These are phyloP conservation scores for Albophoma yamanashiensis DNA, from an alignment of 2,329 filamentous ascomycete genomes.

Conservation along the genomic window DNA sequence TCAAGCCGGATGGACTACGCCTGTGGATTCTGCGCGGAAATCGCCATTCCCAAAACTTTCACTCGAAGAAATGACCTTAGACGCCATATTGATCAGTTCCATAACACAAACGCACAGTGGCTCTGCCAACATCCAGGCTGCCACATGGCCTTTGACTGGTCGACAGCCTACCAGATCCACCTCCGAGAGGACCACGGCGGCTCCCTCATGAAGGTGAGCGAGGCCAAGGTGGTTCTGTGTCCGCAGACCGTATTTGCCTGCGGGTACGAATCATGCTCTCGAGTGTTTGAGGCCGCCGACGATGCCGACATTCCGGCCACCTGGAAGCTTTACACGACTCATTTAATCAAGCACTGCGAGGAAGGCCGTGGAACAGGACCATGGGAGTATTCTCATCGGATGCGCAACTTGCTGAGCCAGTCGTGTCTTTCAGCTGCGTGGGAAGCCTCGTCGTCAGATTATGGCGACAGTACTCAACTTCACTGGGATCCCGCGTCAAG, in stretches of 20 bases:
- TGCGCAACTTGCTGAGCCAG: conserved; percentile 34
- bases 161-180: conserved; percentile 35
- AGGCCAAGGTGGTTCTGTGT: conserved; percentile 31
- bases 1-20: conserved; percentile 12
- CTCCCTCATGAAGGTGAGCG: conserved; percentile 27
- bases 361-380: conserved; percentile 26
- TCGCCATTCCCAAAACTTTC: conserved; percentile 29
- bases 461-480: conserved; percentile 21
- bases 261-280: conserved; percentile 31
- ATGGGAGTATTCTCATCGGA: conserved; percentile 33
- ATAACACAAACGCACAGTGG: conserved; percentile 36
- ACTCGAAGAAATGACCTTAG: conserved; percentile 37
- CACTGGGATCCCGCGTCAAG: conserved; percentile 32
- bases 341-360: conserved; percentile 37
- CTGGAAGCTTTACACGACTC: conserved; percentile 34
- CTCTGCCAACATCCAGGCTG: conserved; percentile 32
- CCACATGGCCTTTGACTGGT: conserved; percentile 34
- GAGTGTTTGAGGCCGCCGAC: conserved; percentile 31
- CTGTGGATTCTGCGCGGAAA: conserved; percentile 24
- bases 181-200: conserved; percentile 32
- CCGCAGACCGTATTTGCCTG: conserved; percentile 38
- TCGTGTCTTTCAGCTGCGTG: conserved; percentile 23
- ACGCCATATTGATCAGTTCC: conserved; percentile 36
- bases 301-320: conserved; percentile 26
- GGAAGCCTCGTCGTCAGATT: conserved; percentile 21